phyloP scores from a whole-genome alignment of 1,284 basidiomycete genomes.

The Mycena sp. region DNA sequence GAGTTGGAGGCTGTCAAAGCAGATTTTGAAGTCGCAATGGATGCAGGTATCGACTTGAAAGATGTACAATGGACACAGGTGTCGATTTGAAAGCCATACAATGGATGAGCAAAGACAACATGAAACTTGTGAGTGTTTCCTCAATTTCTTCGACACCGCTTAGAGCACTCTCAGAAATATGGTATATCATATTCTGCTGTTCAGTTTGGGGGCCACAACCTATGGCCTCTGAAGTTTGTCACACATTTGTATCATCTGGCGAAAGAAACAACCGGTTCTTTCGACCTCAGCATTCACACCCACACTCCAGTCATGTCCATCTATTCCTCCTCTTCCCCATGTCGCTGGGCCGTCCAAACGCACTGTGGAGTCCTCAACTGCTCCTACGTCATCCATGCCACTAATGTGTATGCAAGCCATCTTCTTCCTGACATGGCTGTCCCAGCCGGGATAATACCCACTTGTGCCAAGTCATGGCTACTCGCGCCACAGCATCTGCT shows the following conservation, averaged over 20 bases:
- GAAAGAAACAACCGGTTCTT: constrained; percentile 24
- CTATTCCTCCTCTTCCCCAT: constrained; percentile 27
- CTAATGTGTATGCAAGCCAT: constrained; percentile 80
- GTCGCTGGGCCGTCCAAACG: constrained; percentile 63
- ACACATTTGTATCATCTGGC: constrained; percentile 66
- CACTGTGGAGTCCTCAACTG: constrained; percentile 67
- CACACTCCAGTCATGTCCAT: constrained; percentile 70
- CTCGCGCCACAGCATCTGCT: constrained; percentile 57
- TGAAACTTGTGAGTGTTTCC: constrained; percentile 51
- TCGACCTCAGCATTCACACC: constrained; percentile 69
- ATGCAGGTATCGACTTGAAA: constrained; percentile 59
- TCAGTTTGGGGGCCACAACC: constrained; percentile 62
- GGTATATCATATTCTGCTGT: constrained; percentile 64
- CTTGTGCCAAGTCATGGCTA: constrained; percentile 76
- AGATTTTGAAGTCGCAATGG: constrained; percentile 64
- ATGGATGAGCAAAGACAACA: constrained; percentile 59
- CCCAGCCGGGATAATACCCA: constrained; percentile 68
- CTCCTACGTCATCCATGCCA: constrained; percentile 77
- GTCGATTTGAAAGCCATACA: too few species aligned
- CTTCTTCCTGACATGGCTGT: constrained; percentile 68
- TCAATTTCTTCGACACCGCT: neutral
- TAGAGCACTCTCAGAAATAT: constrained; percentile 52
- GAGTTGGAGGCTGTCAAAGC: constrained; percentile 50
- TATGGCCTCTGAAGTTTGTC: constrained; percentile 84
- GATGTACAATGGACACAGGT: constrained; percentile 54